These are phyloP conservation scores for Colletotrichum liriopes DNA, from an alignment of 2,329 filamentous ascomycete species.

Conservation along the genomic window DNA sequence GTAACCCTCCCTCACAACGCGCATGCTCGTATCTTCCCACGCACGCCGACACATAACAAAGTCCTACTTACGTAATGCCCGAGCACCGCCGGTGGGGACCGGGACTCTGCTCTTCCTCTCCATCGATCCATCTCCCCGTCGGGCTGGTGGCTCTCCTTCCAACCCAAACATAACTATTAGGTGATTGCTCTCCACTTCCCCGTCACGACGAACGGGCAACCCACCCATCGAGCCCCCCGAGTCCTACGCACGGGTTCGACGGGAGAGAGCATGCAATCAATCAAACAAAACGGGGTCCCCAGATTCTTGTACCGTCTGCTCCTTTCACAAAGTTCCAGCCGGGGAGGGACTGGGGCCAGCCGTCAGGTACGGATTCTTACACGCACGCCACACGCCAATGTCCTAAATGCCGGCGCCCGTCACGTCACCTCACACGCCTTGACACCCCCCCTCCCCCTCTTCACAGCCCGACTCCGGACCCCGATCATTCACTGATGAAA, in stretches of 20 bases:
- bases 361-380: background rate
- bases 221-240: background rate
- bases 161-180: slow-evolving; percentile 1
- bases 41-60: background rate
- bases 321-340: background rate
- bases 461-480: background rate
- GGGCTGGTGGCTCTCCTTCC: background rate
- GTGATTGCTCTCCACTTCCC: slow-evolving; percentile 7
- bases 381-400: background rate
- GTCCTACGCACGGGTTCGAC: background rate
- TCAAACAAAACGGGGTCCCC: slow-evolving; percentile 19
- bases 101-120: slow-evolving; percentile 2
- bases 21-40: background rate
- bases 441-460: background rate
- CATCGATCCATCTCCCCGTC: background rate
- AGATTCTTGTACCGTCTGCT: slow-evolving; percentile 16
- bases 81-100: slow-evolving; percentile 15
- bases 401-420: background rate
- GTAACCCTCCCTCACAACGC: slow-evolving; percentile 1
- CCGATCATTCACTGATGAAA: background rate
- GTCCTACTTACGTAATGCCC: slow-evolving; percentile 40
- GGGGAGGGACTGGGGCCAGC: background rate
- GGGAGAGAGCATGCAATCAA: slow-evolving; percentile 13
- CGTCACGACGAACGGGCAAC: background rate
- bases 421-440: background rate